These are phyloP conservation scores for Tylopilus sp. DNA, from an alignment of 768 basidiomycete genomes.

Conservation along the genomic window DNA sequence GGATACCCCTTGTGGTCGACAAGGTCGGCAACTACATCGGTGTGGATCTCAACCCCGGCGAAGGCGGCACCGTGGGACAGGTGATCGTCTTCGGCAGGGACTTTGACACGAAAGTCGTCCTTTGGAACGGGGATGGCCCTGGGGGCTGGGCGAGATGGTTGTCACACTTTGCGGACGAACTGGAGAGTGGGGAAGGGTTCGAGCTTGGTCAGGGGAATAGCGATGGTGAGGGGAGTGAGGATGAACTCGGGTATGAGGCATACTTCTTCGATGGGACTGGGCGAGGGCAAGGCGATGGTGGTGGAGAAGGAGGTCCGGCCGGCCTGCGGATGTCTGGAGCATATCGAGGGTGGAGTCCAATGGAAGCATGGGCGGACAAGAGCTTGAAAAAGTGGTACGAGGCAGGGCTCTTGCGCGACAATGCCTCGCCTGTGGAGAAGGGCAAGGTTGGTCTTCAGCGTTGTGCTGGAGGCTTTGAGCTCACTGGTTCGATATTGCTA, in stretches of 20 bases:
- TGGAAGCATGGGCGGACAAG: slow-evolving; percentile 92
- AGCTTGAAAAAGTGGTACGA: slow-evolving; percentile 87
- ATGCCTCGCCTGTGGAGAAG: slow-evolving; percentile 38
- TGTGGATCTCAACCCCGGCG: slow-evolving; percentile 86
- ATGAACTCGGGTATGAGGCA: slow-evolving; percentile 80
- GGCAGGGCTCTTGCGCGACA: slow-evolving; percentile 62
- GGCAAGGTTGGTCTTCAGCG: slow-evolving; percentile 42
- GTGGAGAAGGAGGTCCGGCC: slow-evolving; percentile 67
- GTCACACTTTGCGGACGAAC: slow-evolving; percentile 84
- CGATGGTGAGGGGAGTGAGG: slow-evolving; percentile 75
- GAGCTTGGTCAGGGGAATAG: slow-evolving; percentile 60
- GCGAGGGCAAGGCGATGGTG: slow-evolving; percentile 73
- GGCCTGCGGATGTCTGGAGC: slow-evolving; percentile 78
- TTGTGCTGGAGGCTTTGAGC: slow-evolving; percentile 8
- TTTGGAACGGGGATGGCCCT: slow-evolving; percentile 87
- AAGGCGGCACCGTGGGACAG: slow-evolving; percentile 76
- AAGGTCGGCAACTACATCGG: slow-evolving; percentile 96
- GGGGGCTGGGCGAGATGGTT: slow-evolving; percentile 96
- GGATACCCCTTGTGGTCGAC: slow-evolving; percentile 94
- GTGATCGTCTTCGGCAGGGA: slow-evolving; percentile 99
- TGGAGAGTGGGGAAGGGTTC: slow-evolving; percentile 87
- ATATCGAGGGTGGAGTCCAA: slow-evolving; percentile 87
- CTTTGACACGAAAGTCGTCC: slow-evolving; percentile 95
- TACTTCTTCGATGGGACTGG: slow-evolving; percentile 84
- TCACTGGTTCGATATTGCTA: slow-evolving; percentile 24